These are phyloP conservation scores for Excoecaria cochinchinensis DNA, from an alignment of 345 rosid genomes.

Conservation along the genomic window DNA sequence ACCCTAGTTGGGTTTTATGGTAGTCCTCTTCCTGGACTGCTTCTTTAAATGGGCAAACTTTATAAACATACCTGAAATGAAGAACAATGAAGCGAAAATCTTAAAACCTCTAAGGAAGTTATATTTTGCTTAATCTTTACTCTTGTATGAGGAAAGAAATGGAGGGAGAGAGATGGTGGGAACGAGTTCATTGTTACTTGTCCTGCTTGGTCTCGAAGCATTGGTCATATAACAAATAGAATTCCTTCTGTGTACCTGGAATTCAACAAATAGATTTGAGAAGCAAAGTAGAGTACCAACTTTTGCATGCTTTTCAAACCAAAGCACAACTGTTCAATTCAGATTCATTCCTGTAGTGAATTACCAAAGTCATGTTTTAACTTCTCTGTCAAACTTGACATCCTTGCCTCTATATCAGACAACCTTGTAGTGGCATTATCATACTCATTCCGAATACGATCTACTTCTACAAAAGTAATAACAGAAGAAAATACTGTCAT, in stretches of 20 bases:
- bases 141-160: neutral
- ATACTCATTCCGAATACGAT: constrained; percentile 64
- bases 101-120: neutral
- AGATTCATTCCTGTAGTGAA: neutral
- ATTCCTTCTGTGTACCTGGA: constrained; percentile 10
- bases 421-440: constrained; percentile 69
- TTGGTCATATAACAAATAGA: constrained; percentile 4
- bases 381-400: constrained; percentile 73
- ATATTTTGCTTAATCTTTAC: neutral
- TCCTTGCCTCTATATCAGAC: constrained; percentile 73
- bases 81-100: neutral
- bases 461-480: constrained; percentile 60
- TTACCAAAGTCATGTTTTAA: constrained; percentile 82
- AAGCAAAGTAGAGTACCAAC: neutral
- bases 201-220: constrained; percentile 12
- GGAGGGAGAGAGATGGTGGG: neutral
- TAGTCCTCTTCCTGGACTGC: constrained; percentile 9
- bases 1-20: constrained; percentile 12
- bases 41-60: constrained; percentile 16
- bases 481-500: neutral
- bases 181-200: neutral
- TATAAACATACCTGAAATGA: constrained; percentile 11
- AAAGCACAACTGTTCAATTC: neutral
- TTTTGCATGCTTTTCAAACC: neutral
- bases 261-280: constrained; percentile 1